These are phyloP conservation scores for Amanita muscaria DNA, from an alignment of 768 basidiomycete genomes.

Conservation along the genomic window DNA sequence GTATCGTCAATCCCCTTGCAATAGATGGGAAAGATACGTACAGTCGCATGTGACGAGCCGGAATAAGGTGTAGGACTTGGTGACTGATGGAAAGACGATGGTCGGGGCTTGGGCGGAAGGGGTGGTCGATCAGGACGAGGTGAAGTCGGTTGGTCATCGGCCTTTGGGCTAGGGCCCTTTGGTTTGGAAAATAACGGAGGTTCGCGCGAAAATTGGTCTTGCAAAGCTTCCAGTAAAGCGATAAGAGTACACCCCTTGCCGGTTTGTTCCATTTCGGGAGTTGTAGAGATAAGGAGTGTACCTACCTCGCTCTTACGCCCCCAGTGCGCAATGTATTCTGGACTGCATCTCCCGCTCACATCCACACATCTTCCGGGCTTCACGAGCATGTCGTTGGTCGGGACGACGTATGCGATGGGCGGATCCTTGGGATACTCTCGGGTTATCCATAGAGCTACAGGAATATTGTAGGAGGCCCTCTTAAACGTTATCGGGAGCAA, in stretches of 20 bases:
- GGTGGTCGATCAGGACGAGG: constrained; percentile 24
- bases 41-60: not conserved
- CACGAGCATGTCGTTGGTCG: constrained; percentile 86
- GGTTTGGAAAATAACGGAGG: constrained; percentile 91
- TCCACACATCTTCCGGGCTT: constrained; percentile 70
- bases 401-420: constrained; percentile 87
- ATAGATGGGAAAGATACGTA: not conserved
- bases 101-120: constrained; percentile 27
- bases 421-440: constrained; percentile 75
- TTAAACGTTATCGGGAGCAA: constrained; percentile 82
- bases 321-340: constrained; percentile 74
- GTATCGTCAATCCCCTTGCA: constrained; percentile 6
- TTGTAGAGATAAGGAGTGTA: constrained; percentile 12
- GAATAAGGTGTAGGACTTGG: not conserved
- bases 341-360: constrained; percentile 62
- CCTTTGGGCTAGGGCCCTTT: constrained; percentile 22
- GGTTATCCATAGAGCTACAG: constrained; percentile 82
- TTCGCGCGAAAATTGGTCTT: constrained; percentile 71
- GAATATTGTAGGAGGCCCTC: constrained; percentile 81
- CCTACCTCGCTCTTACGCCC: constrained; percentile 74
- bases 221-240: constrained; percentile 67
- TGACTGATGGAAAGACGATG: constrained; percentile 8
- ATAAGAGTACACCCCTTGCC: constrained; percentile 68
- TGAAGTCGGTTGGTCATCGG: constrained; percentile 34
- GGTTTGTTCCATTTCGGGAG: constrained; percentile 12